Conservation (phyloP, 768 basidiomycete species). For the Cystofilobasidium macerans region DNA sequence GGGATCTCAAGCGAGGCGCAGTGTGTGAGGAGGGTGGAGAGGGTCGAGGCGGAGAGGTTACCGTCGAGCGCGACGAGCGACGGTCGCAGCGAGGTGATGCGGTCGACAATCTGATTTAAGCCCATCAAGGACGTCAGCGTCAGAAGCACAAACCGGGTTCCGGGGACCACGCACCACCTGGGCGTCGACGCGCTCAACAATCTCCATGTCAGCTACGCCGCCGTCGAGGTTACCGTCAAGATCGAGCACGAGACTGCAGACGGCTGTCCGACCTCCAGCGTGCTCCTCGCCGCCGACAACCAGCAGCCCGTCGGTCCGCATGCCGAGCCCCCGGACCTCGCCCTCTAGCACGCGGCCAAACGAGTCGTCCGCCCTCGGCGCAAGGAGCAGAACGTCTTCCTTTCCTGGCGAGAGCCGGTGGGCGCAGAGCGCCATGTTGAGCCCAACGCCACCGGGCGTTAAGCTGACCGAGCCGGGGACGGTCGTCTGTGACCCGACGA, state of each 20-base stretch:
- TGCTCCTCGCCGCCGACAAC: background rate
- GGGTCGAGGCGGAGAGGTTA: slow-evolving; percentile 52
- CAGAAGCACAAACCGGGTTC: too few relatives aligned
- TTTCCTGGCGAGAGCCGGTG: slow-evolving; percentile 46
- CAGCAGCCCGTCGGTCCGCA: slow-evolving; percentile 70
- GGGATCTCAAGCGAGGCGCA: slow-evolving; percentile 36
- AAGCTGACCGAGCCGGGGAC: slow-evolving; percentile 14
- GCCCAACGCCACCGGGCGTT: slow-evolving; percentile 60
- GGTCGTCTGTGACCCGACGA: slow-evolving; percentile 52
- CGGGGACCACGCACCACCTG: slow-evolving; percentile 41
- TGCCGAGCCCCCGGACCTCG: slow-evolving; percentile 53
- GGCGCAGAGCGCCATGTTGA: slow-evolving; percentile 86
- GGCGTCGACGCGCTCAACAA: slow-evolving; percentile 45
- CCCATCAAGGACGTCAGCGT: background rate
- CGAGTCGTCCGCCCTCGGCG: slow-evolving; percentile 61
- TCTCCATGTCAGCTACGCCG: slow-evolving; percentile 87
- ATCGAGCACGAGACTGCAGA: slow-evolving; percentile 79
- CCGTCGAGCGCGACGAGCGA: slow-evolving; percentile 61
- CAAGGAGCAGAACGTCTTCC: slow-evolving; percentile 51
- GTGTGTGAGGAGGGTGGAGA: slow-evolving; percentile 47
- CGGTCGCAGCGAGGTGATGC: slow-evolving; percentile 37
- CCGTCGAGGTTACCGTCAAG: slow-evolving; percentile 55
- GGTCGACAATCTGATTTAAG: background rate
- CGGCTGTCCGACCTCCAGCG: slow-evolving; percentile 50
- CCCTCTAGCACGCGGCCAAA: slow-evolving; percentile 58